Evolutionary conservation across 225 moss, liverwort and hornwort genomes (phyloP), one percentile per base, ranked within the genome.

Genomic region (Polytrichum formosum): DNA sequence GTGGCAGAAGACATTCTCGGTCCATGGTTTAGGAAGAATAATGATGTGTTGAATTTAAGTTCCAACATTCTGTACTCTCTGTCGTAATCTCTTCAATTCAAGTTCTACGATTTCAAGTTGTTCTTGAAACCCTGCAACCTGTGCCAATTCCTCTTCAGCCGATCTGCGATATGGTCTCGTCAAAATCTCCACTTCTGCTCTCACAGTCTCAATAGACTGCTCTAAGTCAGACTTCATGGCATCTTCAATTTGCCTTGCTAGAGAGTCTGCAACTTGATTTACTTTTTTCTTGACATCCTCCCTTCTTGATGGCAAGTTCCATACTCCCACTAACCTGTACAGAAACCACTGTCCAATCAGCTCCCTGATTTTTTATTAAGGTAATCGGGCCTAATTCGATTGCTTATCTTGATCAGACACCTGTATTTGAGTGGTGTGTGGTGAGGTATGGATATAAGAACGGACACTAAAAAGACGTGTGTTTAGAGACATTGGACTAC

Each of bases 51-150:
- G 30, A 19, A 65, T 31, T 80, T 72, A 92, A 7, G 81, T 67
- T 75, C 94, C 92, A 72, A 98, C 82, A 72, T 91, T 94, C 70
- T 89, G 94, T 67, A 98, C 98, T 77, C 86, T 85, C 63, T 88
- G 88, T 77, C 90, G 87, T 60, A 94, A 75, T 66, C 74, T 77
- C 64, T 83, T 80, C 72, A 94, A 72, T 77, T 83, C 74, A n/a
- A 62, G 72, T 31, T 94, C 91, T 26, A 98, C 74, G 67, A 75
- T 76, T 69, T 77, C 77, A 67, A 88, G 86, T 70, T 86, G 79
- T 69, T 59, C 76, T 79, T 92, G 85, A 73, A 92, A 84, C 60
- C 70, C 37, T 75, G 82, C 56, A 63, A 98, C 79, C 54, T 88
- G 84, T 0, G 55, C 26, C 61, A 75, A 53, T 76, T 90, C 90